phyloP scores from a whole-genome alignment of 1,139 yeast species.

The Petasospora rhodanensis region DNA sequence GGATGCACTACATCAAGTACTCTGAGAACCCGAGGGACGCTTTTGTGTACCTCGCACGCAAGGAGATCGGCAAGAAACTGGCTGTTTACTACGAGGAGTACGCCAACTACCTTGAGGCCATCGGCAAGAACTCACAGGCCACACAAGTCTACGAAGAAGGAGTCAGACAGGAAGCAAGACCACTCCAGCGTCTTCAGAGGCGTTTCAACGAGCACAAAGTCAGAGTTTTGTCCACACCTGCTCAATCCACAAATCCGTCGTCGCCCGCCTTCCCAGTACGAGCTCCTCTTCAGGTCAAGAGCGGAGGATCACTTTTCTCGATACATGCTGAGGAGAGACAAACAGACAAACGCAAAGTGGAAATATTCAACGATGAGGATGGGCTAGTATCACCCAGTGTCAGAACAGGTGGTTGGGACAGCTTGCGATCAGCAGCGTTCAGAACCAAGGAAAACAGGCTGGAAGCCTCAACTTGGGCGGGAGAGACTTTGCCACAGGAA shows the following conservation, averaged over 20 bases:
- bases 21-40: conserved; percentile 70
- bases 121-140: conserved; percentile 55
- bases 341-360: conserved; percentile 19
- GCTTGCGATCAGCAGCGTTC: conserved; percentile 46
- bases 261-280: conserved; percentile 26
- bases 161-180: conserved; percentile 57
- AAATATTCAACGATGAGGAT: conserved; percentile 20
- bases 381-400: too few relatives aligned
- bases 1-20: conserved; percentile 72
- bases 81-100: conserved; percentile 80
- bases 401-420: conserved; percentile 40
- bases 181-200: conserved; percentile 48
- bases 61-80: conserved; percentile 63
- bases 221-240: too few relatives aligned
- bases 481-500: conserved; percentile 49
- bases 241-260: neutral
- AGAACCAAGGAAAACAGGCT: conserved; percentile 64
- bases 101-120: conserved; percentile 59
- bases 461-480: conserved; percentile 61
- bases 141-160: conserved; percentile 61
- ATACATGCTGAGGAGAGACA: conserved; percentile 22
- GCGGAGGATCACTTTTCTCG: conserved; percentile 28
- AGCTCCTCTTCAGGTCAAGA: conserved; percentile 21
- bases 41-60: conserved; percentile 67
- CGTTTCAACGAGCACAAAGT: conserved; percentile 47